A percentile compares a stretch with the other conserved stretches of the same genome.
These are phyloP conservation scores for Leishmania aethiopica DNA, from an alignment of 208 protist genomes.

Conservation along the genomic window DNA sequence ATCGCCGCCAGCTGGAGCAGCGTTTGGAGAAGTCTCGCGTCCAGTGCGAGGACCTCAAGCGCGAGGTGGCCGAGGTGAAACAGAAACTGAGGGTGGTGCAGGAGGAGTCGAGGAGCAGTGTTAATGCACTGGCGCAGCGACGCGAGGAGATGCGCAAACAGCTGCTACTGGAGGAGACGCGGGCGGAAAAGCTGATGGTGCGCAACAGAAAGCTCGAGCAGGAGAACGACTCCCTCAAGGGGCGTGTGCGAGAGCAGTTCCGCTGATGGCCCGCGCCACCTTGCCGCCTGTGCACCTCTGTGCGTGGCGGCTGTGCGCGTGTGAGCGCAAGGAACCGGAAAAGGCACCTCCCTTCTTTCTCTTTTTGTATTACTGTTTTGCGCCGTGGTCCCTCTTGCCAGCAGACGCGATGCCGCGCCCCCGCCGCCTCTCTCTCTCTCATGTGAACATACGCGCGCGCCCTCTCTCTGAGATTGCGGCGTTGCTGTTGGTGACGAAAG, in stretches of 20 bases:
- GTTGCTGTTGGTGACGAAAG: not conserved
- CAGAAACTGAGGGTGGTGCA: slow-evolving; percentile 55
- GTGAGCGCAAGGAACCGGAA: not conserved
- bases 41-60: slow-evolving; percentile 54
- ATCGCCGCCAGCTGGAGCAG: slow-evolving; percentile 51
- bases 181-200: slow-evolving; percentile 70
- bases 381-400: not conserved
- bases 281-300: not conserved
- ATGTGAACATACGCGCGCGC: not conserved
- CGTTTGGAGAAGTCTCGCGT: slow-evolving; percentile 37
- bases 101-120: slow-evolving; percentile 46
- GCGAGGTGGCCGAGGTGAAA: slow-evolving; percentile 47
- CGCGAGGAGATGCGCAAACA: slow-evolving; percentile 80
- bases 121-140: slow-evolving; percentile 54
- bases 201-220: slow-evolving; percentile 65
- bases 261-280: slow-evolving; percentile 7
- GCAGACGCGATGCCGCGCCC: not conserved
- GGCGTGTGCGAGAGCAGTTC: slow-evolving; percentile 22
- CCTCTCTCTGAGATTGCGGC: not conserved
- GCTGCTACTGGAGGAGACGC: slow-evolving; percentile 77
- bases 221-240: slow-evolving; percentile 61
- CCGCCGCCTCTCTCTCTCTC: not conserved
- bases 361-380: too few species aligned
- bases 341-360: not conserved
- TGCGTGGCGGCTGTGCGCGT: not conserved